Evolutionary conservation across 169 alveolate genomes (phyloP), one percentile per base, ranked within the genome.

Genomic region (Cryptosporidium parvum): DNA sequence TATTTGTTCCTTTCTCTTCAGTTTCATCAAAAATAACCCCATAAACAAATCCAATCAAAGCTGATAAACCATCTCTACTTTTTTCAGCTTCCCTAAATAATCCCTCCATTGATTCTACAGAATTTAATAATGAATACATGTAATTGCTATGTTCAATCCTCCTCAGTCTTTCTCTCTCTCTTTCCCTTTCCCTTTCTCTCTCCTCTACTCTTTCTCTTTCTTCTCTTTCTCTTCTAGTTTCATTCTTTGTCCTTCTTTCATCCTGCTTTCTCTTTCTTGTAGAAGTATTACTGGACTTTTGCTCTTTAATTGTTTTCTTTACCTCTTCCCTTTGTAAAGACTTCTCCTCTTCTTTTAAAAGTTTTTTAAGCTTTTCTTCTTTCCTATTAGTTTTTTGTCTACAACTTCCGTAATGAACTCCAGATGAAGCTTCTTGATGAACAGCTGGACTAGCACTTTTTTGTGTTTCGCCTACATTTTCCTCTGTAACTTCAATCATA

Each of bases 61-160:
- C 44, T 31, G 26, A 1, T 29, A 65, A 35, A 23, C 51, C 7
- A 0, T 14, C 7, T 21, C 51, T 65, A 12, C 35, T 26, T 65
- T 29, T 65, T 65, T n/a, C 70, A 10, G 72, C 44, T 14, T 65
- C 72, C 10, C 9, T 3, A 65, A 65, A 65, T 6, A 65, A 16
- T 31, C 72, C 72, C 6, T 65, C 72, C 0, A 65, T 39, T 2
- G 51, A 26, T 31, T 65, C 53, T 31, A 65, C 33, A 3, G n/a
- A 7, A 65, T 65, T 65, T 33, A 31, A 10, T 33, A 65, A 37
- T 33, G 72, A 0, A 37, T 65, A 65, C 44, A 65, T 31, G 16
- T 10, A 35, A 31, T 65, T 65, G 0, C 6, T 10, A 65, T 33
- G 51, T 29, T 65, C 12, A 5, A 21, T 10, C 21, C 4, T 65